A percentile compares a stretch with the other conserved stretches of the same genome.
phyloP scores from a whole-genome alignment of 176 grass and related monocot species.

The Tillandsia leiboldiana region DNA sequence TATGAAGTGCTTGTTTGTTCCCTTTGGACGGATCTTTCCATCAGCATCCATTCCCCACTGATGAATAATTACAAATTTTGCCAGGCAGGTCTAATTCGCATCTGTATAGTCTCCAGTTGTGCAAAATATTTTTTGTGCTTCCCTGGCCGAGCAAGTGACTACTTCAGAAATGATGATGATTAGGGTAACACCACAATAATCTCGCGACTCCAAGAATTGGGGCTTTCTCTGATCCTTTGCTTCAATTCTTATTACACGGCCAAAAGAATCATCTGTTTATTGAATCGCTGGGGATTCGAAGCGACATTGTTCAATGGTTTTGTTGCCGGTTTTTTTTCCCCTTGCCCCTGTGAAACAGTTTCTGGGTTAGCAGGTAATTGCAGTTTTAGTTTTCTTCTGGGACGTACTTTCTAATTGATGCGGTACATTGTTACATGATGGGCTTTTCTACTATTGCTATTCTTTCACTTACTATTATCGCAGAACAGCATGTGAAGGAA shows the following conservation, averaged over 20 bases:
- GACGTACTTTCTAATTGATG: slow-evolving; percentile 32
- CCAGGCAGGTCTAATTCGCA: slow-evolving; percentile 83
- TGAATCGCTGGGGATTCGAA: slow-evolving; percentile 47
- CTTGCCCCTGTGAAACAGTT: slow-evolving; percentile 4
- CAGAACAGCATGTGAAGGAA: background rate
- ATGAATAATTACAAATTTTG: slow-evolving; percentile 73
- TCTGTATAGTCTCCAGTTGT: slow-evolving; percentile 55
- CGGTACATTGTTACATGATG: background rate
- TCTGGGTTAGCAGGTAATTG: slow-evolving; percentile 30
- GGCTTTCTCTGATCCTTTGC: slow-evolving; percentile 21
- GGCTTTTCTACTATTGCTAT: background rate
- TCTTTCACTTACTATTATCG: background rate
- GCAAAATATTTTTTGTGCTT: slow-evolving; percentile 53
- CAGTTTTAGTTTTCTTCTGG: slow-evolving; percentile 24
- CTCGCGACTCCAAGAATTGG: slow-evolving; percentile 28
- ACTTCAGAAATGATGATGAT: slow-evolving; percentile 16
- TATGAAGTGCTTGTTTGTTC: slow-evolving; percentile 47
- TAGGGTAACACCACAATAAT: slow-evolving; percentile 42
- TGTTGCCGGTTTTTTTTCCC: slow-evolving; percentile 29
- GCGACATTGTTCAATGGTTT: slow-evolving; percentile 42
- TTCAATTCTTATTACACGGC: slow-evolving; percentile 43
- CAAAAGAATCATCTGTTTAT: slow-evolving; percentile 39
- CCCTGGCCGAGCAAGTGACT: slow-evolving; percentile 18
- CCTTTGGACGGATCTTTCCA: slow-evolving; percentile 28
- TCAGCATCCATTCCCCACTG: slow-evolving; percentile 43